Evolutionary conservation across 2,329 filamentous ascomycete genomes (phyloP).

Genomic region (Stachybotrys echinatus): DNA sequence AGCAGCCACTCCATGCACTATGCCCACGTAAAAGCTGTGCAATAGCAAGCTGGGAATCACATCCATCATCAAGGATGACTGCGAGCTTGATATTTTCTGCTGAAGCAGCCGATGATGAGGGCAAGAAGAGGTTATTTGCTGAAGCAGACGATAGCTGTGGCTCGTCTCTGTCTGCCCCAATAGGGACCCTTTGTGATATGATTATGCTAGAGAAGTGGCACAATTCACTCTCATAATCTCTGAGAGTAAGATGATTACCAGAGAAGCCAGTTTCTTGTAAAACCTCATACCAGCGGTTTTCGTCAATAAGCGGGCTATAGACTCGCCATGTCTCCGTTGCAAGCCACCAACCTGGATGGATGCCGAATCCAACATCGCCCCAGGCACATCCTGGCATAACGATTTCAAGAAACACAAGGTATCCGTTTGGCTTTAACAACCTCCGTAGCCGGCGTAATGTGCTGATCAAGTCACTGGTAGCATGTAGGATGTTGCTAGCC

Average conservation of each 20-base stretch:
- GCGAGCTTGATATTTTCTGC: too few relatives aligned
- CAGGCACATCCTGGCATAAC: conserved; percentile 10
- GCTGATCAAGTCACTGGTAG: conserved; percentile 17
- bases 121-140: too few relatives aligned
- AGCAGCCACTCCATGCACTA: too few relatives aligned
- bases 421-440: conserved; percentile 20
- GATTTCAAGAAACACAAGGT: conserved; percentile 19
- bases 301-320: neutral
- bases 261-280: conserved; percentile 6
- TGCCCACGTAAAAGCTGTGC: too few relatives aligned
- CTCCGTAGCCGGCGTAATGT: conserved; percentile 11
- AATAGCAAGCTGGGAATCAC: too few relatives aligned
- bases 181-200: too few relatives aligned
- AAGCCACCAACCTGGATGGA: conserved; percentile 31
- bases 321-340: conserved; percentile 14
- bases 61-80: too few relatives aligned
- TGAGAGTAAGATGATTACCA: conserved; percentile 2
- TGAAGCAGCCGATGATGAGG: too few relatives aligned
- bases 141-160: too few relatives aligned
- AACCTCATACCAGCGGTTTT: conserved; percentile 4
- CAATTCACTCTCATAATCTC: conserved; percentile 1
- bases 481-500: conserved; percentile 23
- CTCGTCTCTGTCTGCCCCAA: too few relatives aligned
- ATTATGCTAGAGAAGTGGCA: conserved; percentile 3
- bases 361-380: conserved; percentile 17